Evolutionary conservation across 805 yeast species (phyloP).

Genomic region (Ogataea corticis): DNA sequence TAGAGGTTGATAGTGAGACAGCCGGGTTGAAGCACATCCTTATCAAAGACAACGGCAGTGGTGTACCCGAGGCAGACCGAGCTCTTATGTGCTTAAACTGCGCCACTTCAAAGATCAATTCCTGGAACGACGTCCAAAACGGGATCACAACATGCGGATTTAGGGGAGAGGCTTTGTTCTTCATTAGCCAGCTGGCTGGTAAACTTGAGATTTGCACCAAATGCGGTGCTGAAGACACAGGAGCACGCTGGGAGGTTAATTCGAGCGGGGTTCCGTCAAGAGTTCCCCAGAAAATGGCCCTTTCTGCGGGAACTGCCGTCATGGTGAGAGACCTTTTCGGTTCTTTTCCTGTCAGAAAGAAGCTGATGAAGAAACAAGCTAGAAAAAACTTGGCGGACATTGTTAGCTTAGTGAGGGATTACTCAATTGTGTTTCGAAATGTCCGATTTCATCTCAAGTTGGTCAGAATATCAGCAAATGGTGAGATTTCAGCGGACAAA

Average conservation of each 20-base stretch:
- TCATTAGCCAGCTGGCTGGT: slow-evolving; percentile 36
- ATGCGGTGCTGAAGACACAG: slow-evolving; percentile 32
- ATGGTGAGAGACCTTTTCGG: slow-evolving; percentile 34
- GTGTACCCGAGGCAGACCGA: slow-evolving; percentile 35
- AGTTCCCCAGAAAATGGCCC: slow-evolving; percentile 24
- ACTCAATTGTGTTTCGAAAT: slow-evolving; percentile 32
- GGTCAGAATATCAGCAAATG: slow-evolving; percentile 20
- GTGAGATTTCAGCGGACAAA: slow-evolving; percentile 11
- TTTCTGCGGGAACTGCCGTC: slow-evolving; percentile 39
- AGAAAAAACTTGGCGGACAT: slow-evolving; percentile 28
- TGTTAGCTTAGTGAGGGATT: slow-evolving; percentile 29
- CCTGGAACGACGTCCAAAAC: slow-evolving; percentile 31
- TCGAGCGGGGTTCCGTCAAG: slow-evolving; percentile 28
- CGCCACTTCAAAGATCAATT: slow-evolving; percentile 44
- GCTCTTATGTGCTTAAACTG: slow-evolving; percentile 37
- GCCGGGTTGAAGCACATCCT: slow-evolving; percentile 35
- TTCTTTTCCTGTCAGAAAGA: slow-evolving; percentile 36
- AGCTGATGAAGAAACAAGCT: slow-evolving; percentile 30
- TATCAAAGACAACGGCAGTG: slow-evolving; percentile 44
- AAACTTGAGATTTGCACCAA: slow-evolving; percentile 34
- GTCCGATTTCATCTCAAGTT: slow-evolving; percentile 34
- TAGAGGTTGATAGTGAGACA: slow-evolving; percentile 40
- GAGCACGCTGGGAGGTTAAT: slow-evolving; percentile 39
- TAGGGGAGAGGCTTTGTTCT: slow-evolving; percentile 50
- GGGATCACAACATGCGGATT: slow-evolving; percentile 43